These are phyloP conservation scores for Fusarium coffeatum DNA, from an alignment of 2,329 filamentous ascomycete genomes.

Conservation along the genomic window DNA sequence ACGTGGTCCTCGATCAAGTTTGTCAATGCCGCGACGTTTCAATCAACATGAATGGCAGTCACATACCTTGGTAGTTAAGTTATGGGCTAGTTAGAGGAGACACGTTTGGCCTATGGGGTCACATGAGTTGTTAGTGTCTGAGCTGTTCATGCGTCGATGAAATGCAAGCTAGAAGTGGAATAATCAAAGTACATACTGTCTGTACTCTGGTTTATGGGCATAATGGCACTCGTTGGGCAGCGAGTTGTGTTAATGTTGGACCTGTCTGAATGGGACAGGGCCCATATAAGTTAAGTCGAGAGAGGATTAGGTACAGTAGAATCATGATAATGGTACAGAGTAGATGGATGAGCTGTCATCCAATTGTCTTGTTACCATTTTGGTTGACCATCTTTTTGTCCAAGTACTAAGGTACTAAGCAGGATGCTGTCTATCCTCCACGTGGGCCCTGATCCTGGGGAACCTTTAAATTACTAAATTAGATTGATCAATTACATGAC, in stretches of 20 bases:
- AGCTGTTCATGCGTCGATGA: constrained; percentile 39
- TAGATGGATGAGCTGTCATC: not conserved
- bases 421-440: constrained; percentile 25
- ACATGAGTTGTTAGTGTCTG: constrained; percentile 36
- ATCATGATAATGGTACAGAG: not conserved
- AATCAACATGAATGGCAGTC: not conserved
- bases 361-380: constrained; percentile 4
- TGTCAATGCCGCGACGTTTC: constrained; percentile 3
- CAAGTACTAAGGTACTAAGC: not conserved
- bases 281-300: not conserved
- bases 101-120: constrained; percentile 20
- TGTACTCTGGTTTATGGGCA: not conserved
- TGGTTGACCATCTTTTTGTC: not conserved
- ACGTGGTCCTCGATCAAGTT: constrained; percentile 39
- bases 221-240: constrained; percentile 6
- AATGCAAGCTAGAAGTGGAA: constrained; percentile 16
- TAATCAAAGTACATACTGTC: not conserved
- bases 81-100: constrained; percentile 10
- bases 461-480: not conserved
- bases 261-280: constrained; percentile 22
- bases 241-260: not conserved
- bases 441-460: constrained; percentile 34
- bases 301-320: not conserved
- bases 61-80: not conserved
- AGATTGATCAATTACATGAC: constrained; percentile 24